These are phyloP conservation scores for Fusarium floridanum DNA, from an alignment of 2,329 filamentous ascomycete genomes.

Conservation along the genomic window DNA sequence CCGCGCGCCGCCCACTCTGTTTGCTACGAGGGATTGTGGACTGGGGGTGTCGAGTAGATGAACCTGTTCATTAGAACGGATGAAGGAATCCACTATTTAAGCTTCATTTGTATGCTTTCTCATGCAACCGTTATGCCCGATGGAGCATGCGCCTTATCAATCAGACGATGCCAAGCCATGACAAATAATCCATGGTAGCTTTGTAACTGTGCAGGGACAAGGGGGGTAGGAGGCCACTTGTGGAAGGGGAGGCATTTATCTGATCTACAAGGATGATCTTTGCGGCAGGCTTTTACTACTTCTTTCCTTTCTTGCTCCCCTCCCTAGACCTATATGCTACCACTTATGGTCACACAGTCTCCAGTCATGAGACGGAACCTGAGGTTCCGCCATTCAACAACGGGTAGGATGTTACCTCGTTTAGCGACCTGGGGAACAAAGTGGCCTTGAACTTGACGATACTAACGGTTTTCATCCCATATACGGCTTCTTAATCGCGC, in stretches of 20 bases:
- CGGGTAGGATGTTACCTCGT: not conserved
- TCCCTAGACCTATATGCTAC: not conserved
- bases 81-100: not conserved
- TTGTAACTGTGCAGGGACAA: not conserved
- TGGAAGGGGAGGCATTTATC: not conserved
- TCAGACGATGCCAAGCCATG: not conserved
- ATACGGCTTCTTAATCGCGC: not conserved
- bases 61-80: not conserved
- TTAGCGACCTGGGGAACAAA: not conserved
- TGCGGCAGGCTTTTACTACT: not conserved
- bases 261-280: not conserved
- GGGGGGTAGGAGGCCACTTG: not conserved
- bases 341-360: not conserved
- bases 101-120: conserved; percentile 1
- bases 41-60: not conserved
- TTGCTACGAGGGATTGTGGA: not conserved
- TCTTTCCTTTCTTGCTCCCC: not conserved
- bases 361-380: not conserved
- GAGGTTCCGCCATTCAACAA: not conserved
- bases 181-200: not conserved
- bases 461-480: not conserved
- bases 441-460: not conserved
- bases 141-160: not conserved
- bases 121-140: not conserved
- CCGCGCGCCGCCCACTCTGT: not conserved